Percentiles rank a stretch among this genome's conserved stretches.
Evolutionary conservation across 2,329 filamentous ascomycete species (phyloP).

Genomic region (Talaromyces sp.): DNA sequence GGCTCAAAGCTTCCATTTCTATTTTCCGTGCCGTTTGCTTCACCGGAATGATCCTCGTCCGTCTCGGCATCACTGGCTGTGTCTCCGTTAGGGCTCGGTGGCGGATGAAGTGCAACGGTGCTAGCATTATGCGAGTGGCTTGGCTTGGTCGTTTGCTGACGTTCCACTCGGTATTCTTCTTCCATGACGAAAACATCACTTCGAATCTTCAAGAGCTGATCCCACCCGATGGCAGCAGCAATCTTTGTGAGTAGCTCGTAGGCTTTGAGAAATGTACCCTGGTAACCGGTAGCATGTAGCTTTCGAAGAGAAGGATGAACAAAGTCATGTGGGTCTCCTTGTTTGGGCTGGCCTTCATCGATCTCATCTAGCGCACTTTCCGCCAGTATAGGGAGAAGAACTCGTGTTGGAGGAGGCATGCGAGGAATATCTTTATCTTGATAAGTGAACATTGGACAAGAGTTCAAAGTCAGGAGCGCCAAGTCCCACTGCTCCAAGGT

Average conservation of each 20-base stretch:
- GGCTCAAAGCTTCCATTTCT: constrained; percentile 24
- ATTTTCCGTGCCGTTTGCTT: constrained; percentile 30
- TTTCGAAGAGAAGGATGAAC: constrained; percentile 84
- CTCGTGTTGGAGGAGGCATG: constrained; percentile 87
- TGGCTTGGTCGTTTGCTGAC: constrained; percentile 34
- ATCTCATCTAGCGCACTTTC: constrained; percentile 95
- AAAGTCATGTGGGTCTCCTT: constrained; percentile 75
- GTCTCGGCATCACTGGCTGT: constrained; percentile 35
- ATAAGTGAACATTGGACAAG: constrained; percentile 99
- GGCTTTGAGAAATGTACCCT: constrained; percentile 91
- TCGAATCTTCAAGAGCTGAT: constrained; percentile 87
- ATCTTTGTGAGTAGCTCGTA: constrained; percentile 94
- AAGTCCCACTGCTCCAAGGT: constrained; percentile 95
- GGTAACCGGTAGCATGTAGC: constrained; percentile 82
- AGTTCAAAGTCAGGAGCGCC: constrained; percentile 90
- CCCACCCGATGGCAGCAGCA: constrained; percentile 95
- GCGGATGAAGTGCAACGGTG: constrained; percentile 71
- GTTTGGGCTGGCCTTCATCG: constrained; percentile 73
- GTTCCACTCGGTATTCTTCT: constrained; percentile 89
- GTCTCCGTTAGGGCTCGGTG: constrained; percentile 50
- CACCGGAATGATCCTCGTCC: constrained; percentile 29
- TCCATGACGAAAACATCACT: constrained; percentile 99
- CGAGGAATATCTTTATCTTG: constrained; percentile 95
- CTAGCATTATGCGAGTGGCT: constrained; percentile 64
- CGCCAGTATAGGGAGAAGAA: constrained; percentile 79